Base-by-base conservation (phyloP, 2,329 filamentous ascomycete species). In the Madurella fahalii region DNA sequence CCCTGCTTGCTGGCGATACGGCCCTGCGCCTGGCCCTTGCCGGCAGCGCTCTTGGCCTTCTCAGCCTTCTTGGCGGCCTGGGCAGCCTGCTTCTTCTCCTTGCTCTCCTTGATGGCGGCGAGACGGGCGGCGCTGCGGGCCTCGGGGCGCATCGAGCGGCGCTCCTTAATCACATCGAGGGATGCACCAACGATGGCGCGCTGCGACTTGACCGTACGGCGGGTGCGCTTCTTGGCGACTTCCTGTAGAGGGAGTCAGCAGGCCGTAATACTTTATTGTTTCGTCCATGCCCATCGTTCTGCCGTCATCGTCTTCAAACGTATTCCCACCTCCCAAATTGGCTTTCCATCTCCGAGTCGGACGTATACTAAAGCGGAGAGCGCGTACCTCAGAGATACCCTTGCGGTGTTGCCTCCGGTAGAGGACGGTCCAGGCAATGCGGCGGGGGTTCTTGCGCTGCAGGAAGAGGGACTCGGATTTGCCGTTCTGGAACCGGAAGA, bases 401-500 rank as follows among this genome's bases (percentile, higher is more conserved):
- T 99, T 99, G 85, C 92, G 94, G 88, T 96, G 93, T 82, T 95
- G 90, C 80, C 93, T 89, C 78, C 94, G 87, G 90, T 90, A 99
- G 65, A 99, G 89, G 71, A 92, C 87, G 67, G 94, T 99, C 94
- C 94, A 99, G 69, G 93, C 87, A 78, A 99, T 97, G 77, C 93
- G 91, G 79, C 94, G 93, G 76, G 94, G 94, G 87, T 99, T 99
- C 90, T 99, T 99, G 85, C 94, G 93, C 86, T 99, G 94, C 70
- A 97, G 90, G 87, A 99, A 99, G 68, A 99, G 90, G 68, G 91
- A 96, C 83, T 99, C 94, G 80, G 90, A 93, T 84, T 99, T 99
- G 83, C 94, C 91, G 81, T 95, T 96, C 81, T 96, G 91, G 89
- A 99, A 99, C 76, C 94, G 92, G 89, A 99, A 99, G 84, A 97